Base-by-base conservation (phyloP, 768 basidiomycete species). In the Suillus americanus region DNA sequence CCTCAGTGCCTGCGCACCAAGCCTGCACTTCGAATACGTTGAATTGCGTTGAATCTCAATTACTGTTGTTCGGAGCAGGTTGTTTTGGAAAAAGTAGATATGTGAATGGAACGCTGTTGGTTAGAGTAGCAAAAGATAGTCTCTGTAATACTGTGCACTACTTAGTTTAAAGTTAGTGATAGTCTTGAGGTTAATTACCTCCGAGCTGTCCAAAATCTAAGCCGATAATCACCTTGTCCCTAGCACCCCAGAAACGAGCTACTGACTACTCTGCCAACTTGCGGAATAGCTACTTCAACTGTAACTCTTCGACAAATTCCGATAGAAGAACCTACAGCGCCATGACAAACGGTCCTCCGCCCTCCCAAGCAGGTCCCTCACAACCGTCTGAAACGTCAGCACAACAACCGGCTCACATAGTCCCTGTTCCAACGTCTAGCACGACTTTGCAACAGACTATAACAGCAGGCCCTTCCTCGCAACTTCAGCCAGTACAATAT, bases 311-410 rank as follows among this genome's bases (percentile, higher is more conserved):
- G 6, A 54, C 20, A 54, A 3, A 25, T 50, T 50, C 23, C 14
- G 23, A 25, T 16, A 50, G 18, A 54, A 35, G 30, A 54, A 35
- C 20, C 20, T 35, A 46, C 14, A 46, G 10, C 37, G 65, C 53
- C 25, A 83, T 81, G 80, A 77, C 77, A 45, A 78, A 75, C 66
- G 80, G 79, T 57, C 79, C 79, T 35, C 79, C 79, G 43, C 68
- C 82, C 5, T 74, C 77, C 13, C 80, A 78, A 60, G 79, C 84
- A 25, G 79, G 78, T 9, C 75, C 80, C 23, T 79, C 81, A 20
- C 70, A 72, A 28, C 4, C 63, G 18, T 61, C 66, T 5, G 70
- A 69, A 63, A 54, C 64, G 3, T 30, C 54, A 33, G 30, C 45
- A 10, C 64, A 65, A 45, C 59, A 57, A 41, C 68, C 57, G 16